phyloP scores from a whole-genome alignment of 2,329 filamentous ascomycete genomes.

The Fusarium penzigii region DNA sequence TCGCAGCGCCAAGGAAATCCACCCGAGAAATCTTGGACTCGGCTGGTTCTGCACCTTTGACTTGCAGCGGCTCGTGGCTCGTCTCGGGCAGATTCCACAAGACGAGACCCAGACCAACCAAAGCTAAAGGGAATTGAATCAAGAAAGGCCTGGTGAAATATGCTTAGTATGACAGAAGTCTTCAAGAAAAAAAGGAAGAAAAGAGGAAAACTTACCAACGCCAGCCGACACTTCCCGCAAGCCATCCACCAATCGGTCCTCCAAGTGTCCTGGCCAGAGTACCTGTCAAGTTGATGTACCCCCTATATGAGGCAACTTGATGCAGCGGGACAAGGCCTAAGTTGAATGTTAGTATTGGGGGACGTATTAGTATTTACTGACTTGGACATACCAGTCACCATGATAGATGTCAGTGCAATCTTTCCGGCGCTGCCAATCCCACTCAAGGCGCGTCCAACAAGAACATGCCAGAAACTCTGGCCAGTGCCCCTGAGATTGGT shows the following conservation, averaged over 20 bases:
- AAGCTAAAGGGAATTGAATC: conserved; percentile 2
- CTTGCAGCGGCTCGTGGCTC: too few relatives aligned
- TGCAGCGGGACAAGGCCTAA: conserved; percentile 1
- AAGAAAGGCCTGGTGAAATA: background rate
- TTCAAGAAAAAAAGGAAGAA: too few relatives aligned
- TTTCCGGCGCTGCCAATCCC: conserved; percentile 8
- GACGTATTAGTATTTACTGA: too few relatives aligned
- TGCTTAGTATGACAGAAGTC: too few relatives aligned
- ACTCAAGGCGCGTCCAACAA: conserved; percentile 4
- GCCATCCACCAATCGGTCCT: conserved; percentile 6
- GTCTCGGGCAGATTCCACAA: conserved; percentile 3
- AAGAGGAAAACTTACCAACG: conserved; percentile 2
- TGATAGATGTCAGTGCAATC: conserved; percentile 6
- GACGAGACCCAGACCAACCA: background rate
- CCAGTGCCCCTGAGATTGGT: background rate
- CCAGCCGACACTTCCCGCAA: conserved; percentile 7
- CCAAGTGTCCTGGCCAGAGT: conserved; percentile 5
- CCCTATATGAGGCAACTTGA: conserved; percentile 1
- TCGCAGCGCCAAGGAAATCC: conserved; percentile 2
- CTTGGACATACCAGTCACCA: conserved; percentile 1
- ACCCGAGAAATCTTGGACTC: conserved; percentile 1
- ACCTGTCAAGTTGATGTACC: conserved; percentile 5
- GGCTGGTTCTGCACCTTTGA: too few relatives aligned
- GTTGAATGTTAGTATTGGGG: background rate
- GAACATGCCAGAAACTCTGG: background rate